phyloP scores from a whole-genome alignment of 352 stramenopile species.

The Phytophthora chlamydospora region DNA sequence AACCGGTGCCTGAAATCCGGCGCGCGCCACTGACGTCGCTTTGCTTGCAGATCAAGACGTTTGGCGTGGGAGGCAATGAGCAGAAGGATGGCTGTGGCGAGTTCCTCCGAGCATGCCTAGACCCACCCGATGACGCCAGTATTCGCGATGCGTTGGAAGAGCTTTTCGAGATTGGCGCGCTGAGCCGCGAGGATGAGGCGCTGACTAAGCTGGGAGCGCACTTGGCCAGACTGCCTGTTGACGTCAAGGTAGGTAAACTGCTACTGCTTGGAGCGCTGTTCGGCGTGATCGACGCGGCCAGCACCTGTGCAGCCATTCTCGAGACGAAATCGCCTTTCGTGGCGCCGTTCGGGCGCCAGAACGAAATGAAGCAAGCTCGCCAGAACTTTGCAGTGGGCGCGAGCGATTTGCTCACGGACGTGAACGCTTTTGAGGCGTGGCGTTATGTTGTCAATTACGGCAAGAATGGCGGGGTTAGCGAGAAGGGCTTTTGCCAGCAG shows the following conservation, averaged over 20 bases:
- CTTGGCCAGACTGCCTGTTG: slow-evolving; percentile 94
- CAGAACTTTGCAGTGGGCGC: slow-evolving; percentile 61
- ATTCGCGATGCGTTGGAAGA: slow-evolving; percentile 93
- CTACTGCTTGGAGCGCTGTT: slow-evolving; percentile 96
- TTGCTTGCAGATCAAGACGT: slow-evolving; percentile 95
- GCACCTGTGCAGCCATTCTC: slow-evolving; percentile 74
- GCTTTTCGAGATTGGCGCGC: slow-evolving; percentile 89
- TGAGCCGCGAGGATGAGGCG: slow-evolving; percentile 59
- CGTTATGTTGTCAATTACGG: slow-evolving; percentile 31
- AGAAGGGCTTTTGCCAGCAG: slow-evolving; percentile 73
- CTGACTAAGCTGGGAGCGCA: slow-evolving; percentile 95
- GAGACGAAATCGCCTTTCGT: slow-evolving; percentile 88
- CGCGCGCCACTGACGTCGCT: slow-evolving; percentile 96
- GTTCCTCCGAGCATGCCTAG: slow-evolving; percentile 92
- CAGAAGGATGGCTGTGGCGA: slow-evolving; percentile 43
- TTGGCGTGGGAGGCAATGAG: slow-evolving; percentile 62
- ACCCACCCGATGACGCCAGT: slow-evolving; percentile 89
- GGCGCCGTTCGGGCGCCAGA: slow-evolving; percentile 70
- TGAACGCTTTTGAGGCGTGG: slow-evolving; percentile 82
- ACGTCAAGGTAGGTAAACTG: slow-evolving; percentile 97
- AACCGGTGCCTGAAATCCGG: slow-evolving; percentile 94
- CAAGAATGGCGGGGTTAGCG: slow-evolving; percentile 25
- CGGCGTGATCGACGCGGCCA: slow-evolving; percentile 75
- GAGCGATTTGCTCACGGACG: slow-evolving; percentile 80
- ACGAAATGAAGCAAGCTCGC: slow-evolving; percentile 67